phyloP scores from a whole-genome alignment of 2,329 filamentous ascomycete genomes.

The Colletotrichum abscissum region DNA sequence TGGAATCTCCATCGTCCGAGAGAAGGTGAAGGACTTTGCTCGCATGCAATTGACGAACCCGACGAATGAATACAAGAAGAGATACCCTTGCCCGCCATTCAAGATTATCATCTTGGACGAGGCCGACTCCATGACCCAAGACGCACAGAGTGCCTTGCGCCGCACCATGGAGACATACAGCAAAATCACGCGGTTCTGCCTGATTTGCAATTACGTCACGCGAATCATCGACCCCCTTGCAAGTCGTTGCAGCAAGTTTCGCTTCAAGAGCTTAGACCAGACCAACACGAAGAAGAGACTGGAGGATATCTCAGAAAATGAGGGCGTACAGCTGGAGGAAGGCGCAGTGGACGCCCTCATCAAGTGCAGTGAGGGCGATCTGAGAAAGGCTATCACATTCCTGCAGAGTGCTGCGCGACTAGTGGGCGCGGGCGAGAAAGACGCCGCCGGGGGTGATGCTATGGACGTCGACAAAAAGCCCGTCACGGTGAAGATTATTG shows the following conservation, averaged over 20 bases:
- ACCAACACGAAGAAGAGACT: slow-evolving; percentile 83
- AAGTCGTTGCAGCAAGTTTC: slow-evolving; percentile 93
- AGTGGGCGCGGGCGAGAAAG: slow-evolving; percentile 73
- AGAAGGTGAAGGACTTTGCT: slow-evolving; percentile 99
- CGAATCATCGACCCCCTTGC: slow-evolving; percentile 97
- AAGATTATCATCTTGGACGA: slow-evolving; percentile 99
- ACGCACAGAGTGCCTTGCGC: slow-evolving; percentile 91
- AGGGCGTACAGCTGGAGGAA: slow-evolving; percentile 80
- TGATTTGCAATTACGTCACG: slow-evolving; percentile 99
- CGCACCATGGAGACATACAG: slow-evolving; percentile 99
- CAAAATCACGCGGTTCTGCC: slow-evolving; percentile 95
- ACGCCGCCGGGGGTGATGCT: slow-evolving; percentile 66
- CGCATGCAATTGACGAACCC: slow-evolving; percentile 92
- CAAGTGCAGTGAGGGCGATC: slow-evolving; percentile 89
- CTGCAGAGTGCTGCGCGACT: slow-evolving; percentile 93
- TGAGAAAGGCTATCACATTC: slow-evolving; percentile 96
- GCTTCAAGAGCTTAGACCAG: slow-evolving; percentile 96
- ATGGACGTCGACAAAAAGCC: slow-evolving; percentile 70
- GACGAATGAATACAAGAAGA: slow-evolving; percentile 72
- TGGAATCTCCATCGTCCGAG: slow-evolving; percentile 94
- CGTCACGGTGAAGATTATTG: slow-evolving; percentile 83
- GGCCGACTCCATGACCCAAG: slow-evolving; percentile 98
- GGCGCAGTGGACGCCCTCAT: slow-evolving; percentile 88
- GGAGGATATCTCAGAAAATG: slow-evolving; percentile 82
- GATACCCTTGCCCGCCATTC: slow-evolving; percentile 95